These are phyloP conservation scores for Chromosphaera perkinsii DNA, from an alignment of 208 protist genomes.

Conservation along the genomic window DNA sequence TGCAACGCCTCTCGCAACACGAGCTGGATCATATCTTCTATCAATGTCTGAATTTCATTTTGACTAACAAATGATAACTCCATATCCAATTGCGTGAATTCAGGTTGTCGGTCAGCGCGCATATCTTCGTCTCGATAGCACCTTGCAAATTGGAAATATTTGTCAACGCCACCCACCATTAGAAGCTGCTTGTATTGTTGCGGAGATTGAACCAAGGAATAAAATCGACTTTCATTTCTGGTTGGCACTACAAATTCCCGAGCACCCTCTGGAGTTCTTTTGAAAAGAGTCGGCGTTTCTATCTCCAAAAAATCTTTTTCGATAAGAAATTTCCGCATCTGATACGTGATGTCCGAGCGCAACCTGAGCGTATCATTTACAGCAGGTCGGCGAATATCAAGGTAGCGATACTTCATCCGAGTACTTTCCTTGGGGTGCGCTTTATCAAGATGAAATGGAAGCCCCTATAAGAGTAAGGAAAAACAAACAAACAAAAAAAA, in stretches of 20 bases:
- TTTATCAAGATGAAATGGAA: no score
- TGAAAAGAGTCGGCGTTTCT: constrained; percentile 65
- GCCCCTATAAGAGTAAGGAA: no score
- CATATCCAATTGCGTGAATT: constrained; percentile 71
- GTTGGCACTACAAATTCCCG: constrained; percentile 69
- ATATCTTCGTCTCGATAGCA: constrained; percentile 70
- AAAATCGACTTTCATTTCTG: constrained; percentile 50
- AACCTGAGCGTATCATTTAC: background rate
- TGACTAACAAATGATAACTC: constrained; percentile 55
- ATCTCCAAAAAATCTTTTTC: constrained; percentile 54
- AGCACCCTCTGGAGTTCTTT: constrained; percentile 66
- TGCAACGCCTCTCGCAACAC: constrained; percentile 3
- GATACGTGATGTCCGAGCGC: background rate
- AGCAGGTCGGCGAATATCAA: constrained; percentile 3
- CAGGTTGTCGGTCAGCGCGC: constrained; percentile 67
- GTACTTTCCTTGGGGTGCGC: no score
- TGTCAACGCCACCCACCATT: constrained; percentile 66
- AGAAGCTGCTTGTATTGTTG: constrained; percentile 72
- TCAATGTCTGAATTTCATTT: constrained; percentile 32
- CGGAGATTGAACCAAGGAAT: constrained; percentile 60
- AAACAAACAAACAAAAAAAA: no score
- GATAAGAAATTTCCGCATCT: background rate
- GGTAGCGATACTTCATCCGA: constrained; percentile 15
- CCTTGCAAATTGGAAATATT: constrained; percentile 71
- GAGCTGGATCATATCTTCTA: background rate